Conservation (phyloP, 2,329 filamentous ascomycete species). For the Colletotrichum eremochloae region DNA sequence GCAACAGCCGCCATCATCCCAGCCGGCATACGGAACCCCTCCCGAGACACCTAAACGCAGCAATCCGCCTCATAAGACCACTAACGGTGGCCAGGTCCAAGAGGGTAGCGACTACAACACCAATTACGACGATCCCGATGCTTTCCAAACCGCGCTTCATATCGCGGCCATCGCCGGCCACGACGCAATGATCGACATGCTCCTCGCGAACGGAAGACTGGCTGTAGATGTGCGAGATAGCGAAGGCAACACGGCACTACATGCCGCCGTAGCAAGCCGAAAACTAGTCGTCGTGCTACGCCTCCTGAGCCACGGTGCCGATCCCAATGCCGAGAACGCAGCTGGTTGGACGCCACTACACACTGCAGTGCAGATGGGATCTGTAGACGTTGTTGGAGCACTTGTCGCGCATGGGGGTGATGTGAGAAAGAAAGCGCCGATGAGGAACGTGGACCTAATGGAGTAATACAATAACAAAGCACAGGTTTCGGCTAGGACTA, state of each 20-base stretch:
- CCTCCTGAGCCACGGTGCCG: background rate
- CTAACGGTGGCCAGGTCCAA: too few relatives aligned
- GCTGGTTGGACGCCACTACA: background rate
- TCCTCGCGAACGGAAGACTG: background rate
- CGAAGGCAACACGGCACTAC: background rate
- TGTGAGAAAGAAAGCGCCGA: background rate
- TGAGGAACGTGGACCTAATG: background rate
- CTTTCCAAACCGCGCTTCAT: background rate
- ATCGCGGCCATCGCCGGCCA: background rate
- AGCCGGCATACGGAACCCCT: background rate
- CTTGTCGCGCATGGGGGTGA: background rate
- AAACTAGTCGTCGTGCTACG: background rate
- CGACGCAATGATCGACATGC: background rate
- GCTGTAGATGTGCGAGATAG: background rate
- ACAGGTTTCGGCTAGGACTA: too few relatives aligned
- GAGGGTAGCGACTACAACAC: background rate
- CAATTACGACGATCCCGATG: background rate
- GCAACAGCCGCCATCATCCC: background rate
- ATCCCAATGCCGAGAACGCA: background rate
- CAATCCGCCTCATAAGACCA: background rate
- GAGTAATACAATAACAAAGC: too few relatives aligned
- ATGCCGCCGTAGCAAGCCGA: background rate
- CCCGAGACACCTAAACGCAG: background rate
- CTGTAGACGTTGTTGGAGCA: background rate
- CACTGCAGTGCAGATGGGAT: background rate